Conservation (phyloP, 1,284 basidiomycete species). For the Heliocybe sulcata region DNA sequence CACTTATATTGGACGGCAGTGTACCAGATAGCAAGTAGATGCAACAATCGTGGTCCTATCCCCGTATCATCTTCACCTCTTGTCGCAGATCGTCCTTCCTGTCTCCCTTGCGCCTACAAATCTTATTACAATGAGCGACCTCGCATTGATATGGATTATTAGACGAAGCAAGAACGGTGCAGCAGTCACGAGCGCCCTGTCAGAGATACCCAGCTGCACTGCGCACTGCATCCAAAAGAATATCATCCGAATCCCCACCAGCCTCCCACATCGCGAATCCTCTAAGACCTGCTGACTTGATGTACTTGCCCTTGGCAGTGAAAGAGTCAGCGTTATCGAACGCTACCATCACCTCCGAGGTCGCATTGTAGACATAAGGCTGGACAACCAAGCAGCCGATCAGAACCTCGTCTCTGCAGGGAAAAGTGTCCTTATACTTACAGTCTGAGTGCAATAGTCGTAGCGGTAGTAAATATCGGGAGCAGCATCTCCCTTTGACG, state of each 20-base stretch:
- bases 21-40: too few relatives aligned
- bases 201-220: neutral
- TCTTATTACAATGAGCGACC: too few relatives aligned
- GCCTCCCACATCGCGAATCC: constrained; percentile 51
- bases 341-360: constrained; percentile 45
- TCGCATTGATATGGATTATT: too few relatives aligned
- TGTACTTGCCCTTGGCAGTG: constrained; percentile 44
- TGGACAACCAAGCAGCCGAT: constrained; percentile 16
- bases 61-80: too few relatives aligned
- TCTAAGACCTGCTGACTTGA: constrained; percentile 27
- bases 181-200: neutral
- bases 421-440: constrained; percentile 23
- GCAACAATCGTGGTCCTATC: too few relatives aligned
- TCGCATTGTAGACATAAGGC: constrained; percentile 58
- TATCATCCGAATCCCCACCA: constrained; percentile 41
- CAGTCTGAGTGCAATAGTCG: constrained; percentile 64
- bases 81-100: too few relatives aligned
- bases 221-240: constrained; percentile 37
- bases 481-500: constrained; percentile 39
- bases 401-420: neutral
- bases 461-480: constrained; percentile 42
- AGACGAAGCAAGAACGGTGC: neutral
- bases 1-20: too few relatives aligned
- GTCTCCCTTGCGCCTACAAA: too few relatives aligned
- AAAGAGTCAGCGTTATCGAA: constrained; percentile 57